A percentile compares a stretch with the other conserved stretches of the same genome.
Evolutionary conservation across 441 rosid species (phyloP).

Genomic region (Macaranga tanarius): DNA sequence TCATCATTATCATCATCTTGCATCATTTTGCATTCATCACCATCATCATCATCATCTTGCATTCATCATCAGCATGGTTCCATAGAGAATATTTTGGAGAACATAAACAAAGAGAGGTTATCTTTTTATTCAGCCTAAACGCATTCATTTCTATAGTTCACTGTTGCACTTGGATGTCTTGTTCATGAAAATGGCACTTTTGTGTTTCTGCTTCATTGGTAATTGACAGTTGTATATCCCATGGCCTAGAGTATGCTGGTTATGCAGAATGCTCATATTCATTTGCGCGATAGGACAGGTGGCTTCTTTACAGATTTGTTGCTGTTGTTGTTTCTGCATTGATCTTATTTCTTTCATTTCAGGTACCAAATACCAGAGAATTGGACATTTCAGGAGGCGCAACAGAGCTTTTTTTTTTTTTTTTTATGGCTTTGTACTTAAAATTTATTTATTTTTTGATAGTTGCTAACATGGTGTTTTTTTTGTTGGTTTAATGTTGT

Average conservation of each 20-base stretch:
- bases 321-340: neutral
- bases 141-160: neutral
- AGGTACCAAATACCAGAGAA: conserved; percentile 88
- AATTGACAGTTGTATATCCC: neutral
- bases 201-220: conserved; percentile 3
- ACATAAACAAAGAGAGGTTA: conserved; percentile 81
- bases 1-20: too few relatives aligned
- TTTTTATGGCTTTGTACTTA: neutral
- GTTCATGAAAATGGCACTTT: neutral
- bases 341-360: conserved; percentile 13
- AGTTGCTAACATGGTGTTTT: conserved; percentile 15
- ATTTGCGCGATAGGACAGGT: neutral
- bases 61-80: conserved; percentile 92
- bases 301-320: neutral
- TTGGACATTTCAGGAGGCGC: conserved; percentile 95
- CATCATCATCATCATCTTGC: too few relatives aligned
- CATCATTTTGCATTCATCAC: too few relatives aligned
- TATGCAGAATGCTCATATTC: neutral
- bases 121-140: neutral
- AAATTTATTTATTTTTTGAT: neutral
- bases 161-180: neutral
- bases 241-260: neutral
- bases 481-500: conserved; percentile 34
- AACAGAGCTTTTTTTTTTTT: neutral
- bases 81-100: conserved; percentile 76